Conservation (phyloP, 1,284 basidiomycete genomes). For the Ustilago vetiveriae region DNA sequence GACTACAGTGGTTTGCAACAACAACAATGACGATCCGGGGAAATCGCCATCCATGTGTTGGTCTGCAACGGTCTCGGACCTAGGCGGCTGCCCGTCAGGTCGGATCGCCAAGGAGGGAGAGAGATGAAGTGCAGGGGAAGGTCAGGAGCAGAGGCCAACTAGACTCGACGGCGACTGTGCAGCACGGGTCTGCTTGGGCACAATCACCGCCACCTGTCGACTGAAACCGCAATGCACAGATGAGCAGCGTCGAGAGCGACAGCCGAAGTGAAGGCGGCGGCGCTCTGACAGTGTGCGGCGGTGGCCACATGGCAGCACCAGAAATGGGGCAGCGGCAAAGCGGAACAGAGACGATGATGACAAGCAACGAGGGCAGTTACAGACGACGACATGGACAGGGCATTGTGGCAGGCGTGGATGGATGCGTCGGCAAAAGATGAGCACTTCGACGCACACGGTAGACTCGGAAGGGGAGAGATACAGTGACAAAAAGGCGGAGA, state of each 20-base stretch:
- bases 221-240: neutral
- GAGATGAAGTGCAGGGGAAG: constrained; percentile 8
- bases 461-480: neutral
- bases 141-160: neutral
- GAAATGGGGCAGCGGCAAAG: neutral
- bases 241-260: constrained; percentile 3
- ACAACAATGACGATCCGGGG: constrained; percentile 20
- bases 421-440: constrained; percentile 15
- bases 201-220: constrained; percentile 12
- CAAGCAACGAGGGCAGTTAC: neutral
- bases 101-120: neutral
- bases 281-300: constrained; percentile 3
- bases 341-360: no score
- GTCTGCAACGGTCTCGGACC: constrained; percentile 30
- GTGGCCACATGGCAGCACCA: constrained; percentile 23
- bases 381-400: constrained; percentile 8
- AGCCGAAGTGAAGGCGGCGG: constrained; percentile 31
- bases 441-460: neutral
- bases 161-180: neutral
- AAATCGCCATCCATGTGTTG: constrained; percentile 2
- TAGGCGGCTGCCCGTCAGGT: constrained; percentile 15
- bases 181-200: constrained; percentile 3
- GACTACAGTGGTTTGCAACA: no score
- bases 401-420: constrained; percentile 5
- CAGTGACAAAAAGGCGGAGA: constrained; percentile 6